A percentile compares a stretch with the other conserved stretches of the same genome.
These are phyloP conservation scores for Oryza coarctata DNA, from an alignment of 176 grass and related monocot genomes.

Conservation along the genomic window DNA sequence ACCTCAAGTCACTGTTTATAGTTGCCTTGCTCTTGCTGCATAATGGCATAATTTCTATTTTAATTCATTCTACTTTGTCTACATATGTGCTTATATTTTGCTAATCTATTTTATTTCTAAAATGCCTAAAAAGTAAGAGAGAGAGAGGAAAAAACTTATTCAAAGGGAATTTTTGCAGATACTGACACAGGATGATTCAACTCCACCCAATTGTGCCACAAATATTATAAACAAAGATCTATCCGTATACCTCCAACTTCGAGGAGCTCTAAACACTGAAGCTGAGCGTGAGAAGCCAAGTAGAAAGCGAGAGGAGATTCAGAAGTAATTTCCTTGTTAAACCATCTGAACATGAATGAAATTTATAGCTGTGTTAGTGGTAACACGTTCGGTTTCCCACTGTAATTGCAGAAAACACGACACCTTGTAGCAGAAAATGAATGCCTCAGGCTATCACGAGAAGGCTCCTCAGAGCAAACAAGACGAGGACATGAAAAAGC, in stretches of 20 bases:
- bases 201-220: constrained; percentile 61
- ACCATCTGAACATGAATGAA: not conserved
- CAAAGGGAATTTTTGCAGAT: constrained; percentile 17
- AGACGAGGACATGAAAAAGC: constrained; percentile 58
- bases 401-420: constrained; percentile 45
- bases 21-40: not conserved
- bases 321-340: constrained; percentile 36
- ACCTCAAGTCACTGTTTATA: constrained; percentile 1
- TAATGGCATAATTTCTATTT: not conserved
- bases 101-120: not conserved
- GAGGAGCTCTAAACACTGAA: constrained; percentile 56
- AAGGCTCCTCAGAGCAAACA: constrained; percentile 66
- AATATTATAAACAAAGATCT: constrained; percentile 64
- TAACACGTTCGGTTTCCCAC: not conserved
- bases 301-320: constrained; percentile 58
- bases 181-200: constrained; percentile 43
- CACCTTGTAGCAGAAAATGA: constrained; percentile 47
- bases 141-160: not conserved
- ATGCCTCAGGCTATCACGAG: constrained; percentile 54
- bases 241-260: constrained; percentile 81
- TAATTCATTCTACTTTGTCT: not conserved
- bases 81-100: not conserved
- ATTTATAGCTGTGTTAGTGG: not conserved
- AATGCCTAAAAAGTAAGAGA: not conserved
- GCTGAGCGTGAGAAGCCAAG: constrained; percentile 63